phyloP scores from a whole-genome alignment of 164 flowering plant species.

The Vitis vinifera region ASM3070453v1 NC_081822.1:25320001-25320500 shows the following conservation, averaged over 20 bases:
- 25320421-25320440: conserved; percentile 18
- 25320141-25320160: not conserved
- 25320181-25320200: not conserved
- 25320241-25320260: too few species aligned
- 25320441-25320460: conserved; percentile 17
- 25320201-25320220: conserved; percentile 3
- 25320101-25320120: conserved; percentile 2
- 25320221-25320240: not conserved
- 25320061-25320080: not conserved
- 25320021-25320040: not conserved
- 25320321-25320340: not conserved
- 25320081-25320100: not conserved
- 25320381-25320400: not conserved
- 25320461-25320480: not conserved
- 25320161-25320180: conserved; percentile 5
- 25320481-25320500: not conserved
- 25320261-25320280: too few species aligned
- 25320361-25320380: conserved; percentile 9
- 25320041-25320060: not conserved
- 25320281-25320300: too few species aligned
- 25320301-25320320: not conserved
- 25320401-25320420: conserved; percentile 7
- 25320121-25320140: conserved; percentile 10
- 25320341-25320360: not conserved
- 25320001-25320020: not conserved